phyloP scores from a whole-genome alignment of 73 alveolate genomes.

The Tetrahymena borealis region DNA sequence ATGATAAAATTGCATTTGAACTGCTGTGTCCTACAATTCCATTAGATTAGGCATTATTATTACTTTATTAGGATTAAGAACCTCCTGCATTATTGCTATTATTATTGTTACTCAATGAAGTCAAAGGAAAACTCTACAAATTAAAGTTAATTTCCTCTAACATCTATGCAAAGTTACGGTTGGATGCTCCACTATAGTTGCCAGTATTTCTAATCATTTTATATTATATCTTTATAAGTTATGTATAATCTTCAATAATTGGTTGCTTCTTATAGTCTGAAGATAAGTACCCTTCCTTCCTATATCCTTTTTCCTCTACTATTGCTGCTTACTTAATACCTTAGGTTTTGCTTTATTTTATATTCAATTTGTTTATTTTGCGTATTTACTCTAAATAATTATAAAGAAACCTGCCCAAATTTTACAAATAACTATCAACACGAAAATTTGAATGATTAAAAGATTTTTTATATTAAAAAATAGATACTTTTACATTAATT shows the following conservation, averaged over 20 bases:
- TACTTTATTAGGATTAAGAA: not conserved
- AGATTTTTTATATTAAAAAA: not conserved
- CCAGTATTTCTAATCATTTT: not conserved
- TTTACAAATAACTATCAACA: not conserved
- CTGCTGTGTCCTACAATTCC: not conserved
- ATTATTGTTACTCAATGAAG: not conserved
- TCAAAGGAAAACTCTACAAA: not conserved
- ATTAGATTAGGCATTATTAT: not conserved
- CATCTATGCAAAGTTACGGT: not conserved
- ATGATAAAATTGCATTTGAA: not conserved
- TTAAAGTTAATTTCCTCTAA: not conserved
- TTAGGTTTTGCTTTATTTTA: not conserved
- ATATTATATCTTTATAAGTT: not conserved
- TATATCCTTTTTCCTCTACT: not conserved
- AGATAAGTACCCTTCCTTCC: no score
- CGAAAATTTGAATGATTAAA: not conserved
- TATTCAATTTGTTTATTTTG: not conserved
- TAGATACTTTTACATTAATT: not conserved
- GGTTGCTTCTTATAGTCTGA: no score
- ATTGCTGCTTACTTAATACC: not conserved
- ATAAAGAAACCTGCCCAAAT: not conserved
- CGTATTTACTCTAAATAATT: not conserved
- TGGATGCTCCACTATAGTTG: not conserved
- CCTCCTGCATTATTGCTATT: not conserved
- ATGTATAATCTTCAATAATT: not conserved